phyloP scores from a whole-genome alignment of 129 eudicot genomes.

The Centaurea solstitialis region DNA sequence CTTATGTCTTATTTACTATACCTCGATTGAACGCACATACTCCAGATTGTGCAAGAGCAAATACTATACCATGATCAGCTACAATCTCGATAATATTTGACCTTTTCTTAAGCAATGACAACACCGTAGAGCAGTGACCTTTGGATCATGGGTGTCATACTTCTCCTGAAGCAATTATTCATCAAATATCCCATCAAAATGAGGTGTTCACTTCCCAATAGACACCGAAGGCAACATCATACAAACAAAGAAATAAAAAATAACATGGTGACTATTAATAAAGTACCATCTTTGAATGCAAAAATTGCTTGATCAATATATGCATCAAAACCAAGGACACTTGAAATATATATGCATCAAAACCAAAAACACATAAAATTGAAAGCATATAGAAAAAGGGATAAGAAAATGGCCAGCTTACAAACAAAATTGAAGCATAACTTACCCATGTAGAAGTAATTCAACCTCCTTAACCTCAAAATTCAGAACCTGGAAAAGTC shows the following conservation, averaged over 20 bases:
- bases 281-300: not conserved
- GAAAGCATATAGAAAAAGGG: too few relatives aligned
- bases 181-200: not conserved
- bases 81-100: slow-evolving; percentile 85
- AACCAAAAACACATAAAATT: too few relatives aligned
- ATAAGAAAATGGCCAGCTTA: too few relatives aligned
- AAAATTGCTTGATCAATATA: slow-evolving; percentile 1
- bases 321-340: too few relatives aligned
- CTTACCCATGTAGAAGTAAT: too few relatives aligned
- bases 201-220: not conserved
- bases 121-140: slow-evolving; percentile 53
- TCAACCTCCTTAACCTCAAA: too few relatives aligned
- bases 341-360: too few relatives aligned
- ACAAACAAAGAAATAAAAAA: not conserved
- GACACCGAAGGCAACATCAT: not conserved
- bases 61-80: slow-evolving; percentile 84
- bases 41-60: slow-evolving; percentile 94
- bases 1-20: slow-evolving; percentile 13
- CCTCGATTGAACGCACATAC: slow-evolving; percentile 96
- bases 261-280: not conserved
- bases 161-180: slow-evolving; percentile 70
- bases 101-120: slow-evolving; percentile 75
- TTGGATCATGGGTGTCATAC: slow-evolving; percentile 88
- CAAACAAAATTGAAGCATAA: too few relatives aligned
- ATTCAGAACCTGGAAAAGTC: too few relatives aligned